Conservation (phyloP, 495 filamentous ascomycete species). For the Penicillium odoratum region DNA sequence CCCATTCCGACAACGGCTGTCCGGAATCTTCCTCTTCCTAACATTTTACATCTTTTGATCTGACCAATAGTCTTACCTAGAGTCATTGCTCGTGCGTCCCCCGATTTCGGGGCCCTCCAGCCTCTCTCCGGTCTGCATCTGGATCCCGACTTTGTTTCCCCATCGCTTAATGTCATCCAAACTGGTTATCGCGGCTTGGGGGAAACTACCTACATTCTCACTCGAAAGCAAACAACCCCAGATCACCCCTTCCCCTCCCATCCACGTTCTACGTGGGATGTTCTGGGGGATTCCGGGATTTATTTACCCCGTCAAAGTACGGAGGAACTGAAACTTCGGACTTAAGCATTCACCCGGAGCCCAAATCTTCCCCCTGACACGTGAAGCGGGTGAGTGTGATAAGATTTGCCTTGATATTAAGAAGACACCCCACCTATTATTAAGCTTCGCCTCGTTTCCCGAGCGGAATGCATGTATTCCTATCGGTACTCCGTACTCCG, state of each 20-base stretch:
- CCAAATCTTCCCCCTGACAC: constrained; percentile 9
- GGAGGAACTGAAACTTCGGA: constrained; percentile 1
- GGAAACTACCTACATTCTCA: constrained; percentile 11
- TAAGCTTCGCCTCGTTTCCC: constrained; percentile 1
- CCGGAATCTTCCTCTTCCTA: constrained; percentile 16
- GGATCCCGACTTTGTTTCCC: constrained; percentile 11
- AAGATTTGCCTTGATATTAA: constrained; percentile 31
- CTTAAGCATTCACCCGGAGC: constrained; percentile 5
- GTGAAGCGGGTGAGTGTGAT: constrained; percentile 29
- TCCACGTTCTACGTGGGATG: constrained; percentile 1
- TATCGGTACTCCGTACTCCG: neutral
- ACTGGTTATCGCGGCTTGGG: constrained; percentile 25
- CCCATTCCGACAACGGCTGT: constrained; percentile 39
- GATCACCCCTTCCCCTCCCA: constrained; percentile 3
- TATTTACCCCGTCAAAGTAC: neutral
- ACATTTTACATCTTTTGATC: neutral
- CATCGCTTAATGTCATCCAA: neutral
- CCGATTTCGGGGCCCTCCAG: constrained; percentile 37
- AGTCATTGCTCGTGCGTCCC: constrained; percentile 11
- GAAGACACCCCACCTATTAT: constrained; percentile 26
- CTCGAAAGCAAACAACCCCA: constrained; percentile 11
- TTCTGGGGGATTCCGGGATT: neutral
- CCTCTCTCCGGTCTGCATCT: constrained; percentile 15
- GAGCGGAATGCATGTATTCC: constrained; percentile 1
- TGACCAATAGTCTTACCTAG: neutral